Base-by-base conservation (phyloP, 805 yeast genomes). In the Lachancea dasiensis region DNA sequence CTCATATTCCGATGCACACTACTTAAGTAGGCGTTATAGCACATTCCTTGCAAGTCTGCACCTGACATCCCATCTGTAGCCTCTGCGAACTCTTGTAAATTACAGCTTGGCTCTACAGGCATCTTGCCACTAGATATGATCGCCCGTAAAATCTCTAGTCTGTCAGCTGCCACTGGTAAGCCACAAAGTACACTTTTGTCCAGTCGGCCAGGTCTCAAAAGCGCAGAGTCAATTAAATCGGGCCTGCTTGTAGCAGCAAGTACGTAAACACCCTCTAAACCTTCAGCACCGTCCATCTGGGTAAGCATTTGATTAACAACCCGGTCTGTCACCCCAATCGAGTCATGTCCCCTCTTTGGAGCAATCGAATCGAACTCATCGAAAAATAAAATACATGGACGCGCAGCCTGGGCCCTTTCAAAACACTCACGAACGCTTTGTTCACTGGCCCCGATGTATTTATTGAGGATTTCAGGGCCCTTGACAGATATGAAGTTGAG, bases 201-300 rank as follows among this genome's bases (percentile, higher is more conserved):
- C 51, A 92, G 70, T 65, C 98, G 78, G 5, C 98, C 98, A 0
- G 98, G 98, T 60, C 98, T 79, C 41, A 92, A 64, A 39, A 92
- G 69, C 0, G 98, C 98, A 2, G 95, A 81, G 58, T 92, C 98
- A 47, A 92, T 89, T 49, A 92, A 70, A 54, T 92, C 98, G 0
- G 98, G 98, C 51, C 98, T 72, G 50, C 92, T 80, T 0, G 97
- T 92, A 1, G 97, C 98, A 0, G 97, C 97, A 18, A 92, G 68
- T 0, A 92, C 95, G 56, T 92, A 90, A 2, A 92, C 97, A 3
- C 97, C 97, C 51, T 89, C 97, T 20, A 89, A 67, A 0, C 97
- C 97, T 60, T 92, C 97, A 1, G 97, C 97, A 65, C 98, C 98
- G 61, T 92, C 98, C 95, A 92, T 89, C 58, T 92, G 97, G 0